These are phyloP conservation scores for Pythium chondricola DNA, from an alignment of 352 stramenopile species.

Conservation along the genomic window DNA sequence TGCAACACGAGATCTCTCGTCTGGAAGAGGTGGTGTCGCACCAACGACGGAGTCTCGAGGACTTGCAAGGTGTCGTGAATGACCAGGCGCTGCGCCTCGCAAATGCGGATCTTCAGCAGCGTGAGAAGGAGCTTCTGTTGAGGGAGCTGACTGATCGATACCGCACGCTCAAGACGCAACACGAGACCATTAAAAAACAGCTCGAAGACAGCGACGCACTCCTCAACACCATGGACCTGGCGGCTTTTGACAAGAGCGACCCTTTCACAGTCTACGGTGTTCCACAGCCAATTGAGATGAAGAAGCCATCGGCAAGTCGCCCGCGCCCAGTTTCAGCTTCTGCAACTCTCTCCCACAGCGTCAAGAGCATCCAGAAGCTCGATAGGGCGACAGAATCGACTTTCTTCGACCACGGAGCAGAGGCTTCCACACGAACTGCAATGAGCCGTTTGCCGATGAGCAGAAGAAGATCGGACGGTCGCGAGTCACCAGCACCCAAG, in stretches of 20 bases:
- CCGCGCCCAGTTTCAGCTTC: constrained; percentile 22
- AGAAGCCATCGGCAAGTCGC: constrained; percentile 7
- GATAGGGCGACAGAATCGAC: background rate
- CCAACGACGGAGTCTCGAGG: constrained; percentile 11
- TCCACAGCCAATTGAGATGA: constrained; percentile 30
- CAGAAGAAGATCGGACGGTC: too few relatives aligned
- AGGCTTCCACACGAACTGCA: too few relatives aligned
- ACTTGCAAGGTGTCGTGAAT: constrained; percentile 7
- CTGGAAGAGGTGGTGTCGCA: constrained; percentile 18
- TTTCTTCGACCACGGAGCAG: background rate
- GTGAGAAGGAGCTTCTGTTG: constrained; percentile 56
- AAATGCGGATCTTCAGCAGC: constrained; percentile 31
- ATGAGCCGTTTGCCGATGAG: too few relatives aligned
- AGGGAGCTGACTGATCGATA: constrained; percentile 42
- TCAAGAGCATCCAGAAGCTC: background rate
- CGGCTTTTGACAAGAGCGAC: constrained; percentile 7
- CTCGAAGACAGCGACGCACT: background rate
- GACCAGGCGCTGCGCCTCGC: constrained; percentile 32
- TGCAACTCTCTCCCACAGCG: background rate
- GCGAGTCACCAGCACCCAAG: constrained; percentile 10
- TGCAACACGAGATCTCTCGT: constrained; percentile 21
- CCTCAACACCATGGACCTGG: constrained; percentile 2
- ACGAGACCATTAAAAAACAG: constrained; percentile 4
- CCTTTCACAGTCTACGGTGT: constrained; percentile 52
- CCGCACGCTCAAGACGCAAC: constrained; percentile 23